Evolutionary conservation across 2,329 filamentous ascomycete genomes (phyloP), one percentile per base, ranked within the genome.

Genomic region (Chalaropsis thielavioides): DNA sequence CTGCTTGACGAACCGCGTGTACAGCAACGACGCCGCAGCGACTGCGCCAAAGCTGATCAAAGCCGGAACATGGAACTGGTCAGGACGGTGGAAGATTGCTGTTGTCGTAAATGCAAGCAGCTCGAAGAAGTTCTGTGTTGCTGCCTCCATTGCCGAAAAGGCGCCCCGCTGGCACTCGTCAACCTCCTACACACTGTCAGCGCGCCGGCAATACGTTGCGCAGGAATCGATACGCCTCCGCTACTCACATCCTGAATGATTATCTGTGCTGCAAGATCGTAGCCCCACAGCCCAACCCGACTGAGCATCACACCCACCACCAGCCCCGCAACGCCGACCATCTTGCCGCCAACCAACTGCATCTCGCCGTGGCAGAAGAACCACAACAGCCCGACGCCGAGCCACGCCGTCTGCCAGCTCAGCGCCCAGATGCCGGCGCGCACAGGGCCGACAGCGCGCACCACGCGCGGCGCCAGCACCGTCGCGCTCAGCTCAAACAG

Each of bases 401-500:
- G 74, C 69, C 80, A 84, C 2, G 76, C 65, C n/a, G 86, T 76
- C 71, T 90, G 86, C 81, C 84, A 88, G 64, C 80, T 84, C 10
- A 86, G 71, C 68, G 83, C 84, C 88, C 88, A 91, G 2, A 90
- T 77, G 0, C 87, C 88, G 0, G 81, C 79, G n/a, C 88, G 76
- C 7, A 89, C 76, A 0, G 79, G 75, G 0, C 84, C 83, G 46
- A 86, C 79, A 46, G 73, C 74, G 1, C 69, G 69, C 77, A 84
- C 84, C 15, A 86, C 71, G 64, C 75, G 73, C 0, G 85, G 85
- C 0, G 80, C 82, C 0, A 80, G 71, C 77, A 81, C 85, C 0
- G 85, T 88, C 0, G 85, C 83, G 7, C 75, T 75, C 2, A 88
- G 73, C 71, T 88, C 85, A 61, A 83, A 78, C 2, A 78, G 65